Base-by-base conservation (phyloP, 495 filamentous ascomycete genomes). In the Penicillium desertorum region DNA sequence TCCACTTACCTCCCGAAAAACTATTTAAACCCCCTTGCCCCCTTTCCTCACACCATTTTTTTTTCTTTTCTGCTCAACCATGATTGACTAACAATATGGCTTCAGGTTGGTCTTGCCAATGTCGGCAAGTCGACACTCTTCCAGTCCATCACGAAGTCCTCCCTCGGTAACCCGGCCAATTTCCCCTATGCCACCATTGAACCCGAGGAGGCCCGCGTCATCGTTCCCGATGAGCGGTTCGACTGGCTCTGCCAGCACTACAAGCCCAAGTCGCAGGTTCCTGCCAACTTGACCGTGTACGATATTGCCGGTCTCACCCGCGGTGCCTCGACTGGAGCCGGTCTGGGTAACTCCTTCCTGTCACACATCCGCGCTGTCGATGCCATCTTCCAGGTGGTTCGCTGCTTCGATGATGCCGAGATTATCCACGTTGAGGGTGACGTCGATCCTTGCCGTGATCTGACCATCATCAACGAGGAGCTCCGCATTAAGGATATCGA, bases 401-500 rank as follows among this genome's bases (percentile, higher is more conserved):
- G 95, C 63, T 96, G 89, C 78, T 99, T 99, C 76, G 95, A 99
- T 70, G 95, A 99, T 79, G 94, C 93, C 41, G 95, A 99, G 75
- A 98, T 99, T 71, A 98, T 96, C 71, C 95, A 99, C 81, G 90
- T 99, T 65, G 95, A 99, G 81, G 95, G 95, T 65, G 95, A 98
- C 70, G 95, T 98, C 60, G 87, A 99, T 73, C 95, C 95, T 32
- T 81, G 88, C 54, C 88, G 95, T 66, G 95, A 99, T 80, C 74
- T 99, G 63, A 86, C 86, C 61, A 99, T 99, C 75, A 98, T 99
- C 80, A 90, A 84, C 75, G 92, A 98, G 66, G 95, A 99, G 78
- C 78, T 99, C 67, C 84, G 92, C 48, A 86, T 97, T 70, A 99
- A 99, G 81, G 95, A 99, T 80, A 97, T 96, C 58, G 95, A 99